phyloP scores from a whole-genome alignment of 1,284 basidiomycete species.

The Cutaneotrichosporon dermatis region DNA sequence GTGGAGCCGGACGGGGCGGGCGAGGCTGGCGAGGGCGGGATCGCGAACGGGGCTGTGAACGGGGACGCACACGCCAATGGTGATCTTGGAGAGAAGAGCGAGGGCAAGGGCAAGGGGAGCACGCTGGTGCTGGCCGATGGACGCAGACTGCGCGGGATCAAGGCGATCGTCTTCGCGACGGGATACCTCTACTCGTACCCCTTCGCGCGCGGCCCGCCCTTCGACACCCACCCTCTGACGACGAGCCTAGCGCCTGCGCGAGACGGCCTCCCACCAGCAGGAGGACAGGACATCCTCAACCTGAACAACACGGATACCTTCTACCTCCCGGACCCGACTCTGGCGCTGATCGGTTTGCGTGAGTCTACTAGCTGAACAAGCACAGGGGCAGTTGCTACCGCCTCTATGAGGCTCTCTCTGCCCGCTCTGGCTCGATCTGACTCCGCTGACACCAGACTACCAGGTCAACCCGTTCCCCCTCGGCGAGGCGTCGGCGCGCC shows the following conservation, averaged over 20 bases:
- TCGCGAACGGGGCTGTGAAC: too few species aligned
- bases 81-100: too few species aligned
- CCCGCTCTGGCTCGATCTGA: neutral
- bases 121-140: conserved; percentile 13
- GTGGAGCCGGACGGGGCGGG: conserved; percentile 15
- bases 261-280: conserved; percentile 14
- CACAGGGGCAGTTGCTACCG: too few species aligned
- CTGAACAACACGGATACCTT: conserved; percentile 33
- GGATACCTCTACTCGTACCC: conserved; percentile 51
- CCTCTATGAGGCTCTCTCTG: too few species aligned
- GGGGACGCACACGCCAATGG: too few species aligned
- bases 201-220: conserved; percentile 32
- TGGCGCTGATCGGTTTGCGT: conserved; percentile 45
- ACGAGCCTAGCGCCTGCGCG: conserved; percentile 9
- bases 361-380: conserved; percentile 13
- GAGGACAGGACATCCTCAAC: conserved; percentile 22
- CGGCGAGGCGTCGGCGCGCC: conserved; percentile 48
- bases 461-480: conserved; percentile 50
- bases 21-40: too few species aligned
- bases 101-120: conserved; percentile 3
- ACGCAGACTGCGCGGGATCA: conserved; percentile 30
- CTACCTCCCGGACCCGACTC: conserved; percentile 43
- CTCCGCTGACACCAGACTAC: conserved; percentile 29
- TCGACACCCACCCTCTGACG: conserved; percentile 19
- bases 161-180: conserved; percentile 51